These are phyloP conservation scores for Colletotrichum neosansevieriae DNA, from an alignment of 2,329 filamentous ascomycete species.

Conservation along the genomic window DNA sequence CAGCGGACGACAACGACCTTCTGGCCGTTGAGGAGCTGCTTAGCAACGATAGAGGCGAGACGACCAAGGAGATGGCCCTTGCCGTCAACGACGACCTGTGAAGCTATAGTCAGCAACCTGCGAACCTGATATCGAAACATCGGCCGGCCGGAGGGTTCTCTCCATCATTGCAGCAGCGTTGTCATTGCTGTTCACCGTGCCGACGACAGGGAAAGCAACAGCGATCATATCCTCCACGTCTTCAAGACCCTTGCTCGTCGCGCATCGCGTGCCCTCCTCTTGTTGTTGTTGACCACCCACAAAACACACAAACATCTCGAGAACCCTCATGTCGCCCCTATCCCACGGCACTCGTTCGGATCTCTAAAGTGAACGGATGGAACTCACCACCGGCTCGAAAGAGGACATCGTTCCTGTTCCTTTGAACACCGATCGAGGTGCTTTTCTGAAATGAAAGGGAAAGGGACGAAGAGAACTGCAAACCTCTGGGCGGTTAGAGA, in stretches of 20 bases:
- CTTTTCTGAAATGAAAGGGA: constrained; percentile 40
- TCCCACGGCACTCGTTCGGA: constrained; percentile 3
- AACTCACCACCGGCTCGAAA: constrained; percentile 79
- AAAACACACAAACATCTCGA: constrained; percentile 13
- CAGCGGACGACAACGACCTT: constrained; percentile 99
- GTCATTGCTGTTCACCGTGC: neutral
- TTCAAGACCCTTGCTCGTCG: neutral
- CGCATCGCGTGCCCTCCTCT: constrained; percentile 12
- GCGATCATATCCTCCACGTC: neutral
- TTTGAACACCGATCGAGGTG: constrained; percentile 46
- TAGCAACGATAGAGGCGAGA: constrained; percentile 96
- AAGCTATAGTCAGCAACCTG: constrained; percentile 47
- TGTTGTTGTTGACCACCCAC: neutral
- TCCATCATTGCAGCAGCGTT: constrained; percentile 2
- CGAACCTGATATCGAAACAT: neutral
- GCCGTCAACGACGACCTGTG: constrained; percentile 97
- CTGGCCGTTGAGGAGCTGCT: constrained; percentile 98
- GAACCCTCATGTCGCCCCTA: constrained; percentile 9
- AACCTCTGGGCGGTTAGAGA: constrained; percentile 43
- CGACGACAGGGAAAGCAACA: neutral
- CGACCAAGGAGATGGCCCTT: constrained; percentile 99
- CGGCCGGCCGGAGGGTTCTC: constrained; percentile 14
- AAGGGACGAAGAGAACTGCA: constrained; percentile 37
- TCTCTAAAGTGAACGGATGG: neutral
- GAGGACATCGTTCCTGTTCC: constrained; percentile 71